phyloP scores from a whole-genome alignment of 2,329 filamentous ascomycete genomes.

The Calonectria naviculata region DNA sequence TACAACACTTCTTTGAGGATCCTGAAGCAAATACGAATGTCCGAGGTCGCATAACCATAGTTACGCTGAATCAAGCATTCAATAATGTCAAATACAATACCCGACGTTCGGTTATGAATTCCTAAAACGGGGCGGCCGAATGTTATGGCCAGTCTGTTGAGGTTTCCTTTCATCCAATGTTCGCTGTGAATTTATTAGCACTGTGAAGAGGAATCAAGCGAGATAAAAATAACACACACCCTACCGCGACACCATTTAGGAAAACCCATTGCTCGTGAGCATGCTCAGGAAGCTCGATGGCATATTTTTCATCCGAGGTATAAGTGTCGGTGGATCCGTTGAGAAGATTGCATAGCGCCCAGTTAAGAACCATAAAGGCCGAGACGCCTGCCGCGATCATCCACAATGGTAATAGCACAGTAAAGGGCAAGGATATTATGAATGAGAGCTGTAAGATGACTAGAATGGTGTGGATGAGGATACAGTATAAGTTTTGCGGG shows the following conservation, averaged over 20 bases:
- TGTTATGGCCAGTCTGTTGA: slow-evolving; percentile 77
- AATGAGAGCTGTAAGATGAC: slow-evolving; percentile 69
- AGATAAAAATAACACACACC: slow-evolving; percentile 53
- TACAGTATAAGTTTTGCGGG: slow-evolving; percentile 63
- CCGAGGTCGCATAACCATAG: slow-evolving; percentile 76
- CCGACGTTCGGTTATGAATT: slow-evolving; percentile 80
- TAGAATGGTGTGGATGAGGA: slow-evolving; percentile 69
- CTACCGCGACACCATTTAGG: slow-evolving; percentile 77
- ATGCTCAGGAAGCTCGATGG: slow-evolving; percentile 60
- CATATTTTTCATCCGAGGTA: slow-evolving; percentile 64
- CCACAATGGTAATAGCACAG: slow-evolving; percentile 61
- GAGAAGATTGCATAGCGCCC: slow-evolving; percentile 58
- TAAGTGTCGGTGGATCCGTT: slow-evolving; percentile 64
- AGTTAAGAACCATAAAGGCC: slow-evolving; percentile 62
- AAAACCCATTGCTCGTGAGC: slow-evolving; percentile 82
- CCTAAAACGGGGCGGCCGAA: slow-evolving; percentile 78
- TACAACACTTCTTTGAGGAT: slow-evolving; percentile 73
- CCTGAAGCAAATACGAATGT: slow-evolving; percentile 72
- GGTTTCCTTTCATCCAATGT: slow-evolving; percentile 76
- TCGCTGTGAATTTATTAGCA: slow-evolving; percentile 50
- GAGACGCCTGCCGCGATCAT: slow-evolving; percentile 51
- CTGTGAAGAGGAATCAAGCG: not conserved
- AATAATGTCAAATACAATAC: slow-evolving; percentile 80
- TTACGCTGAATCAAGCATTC: slow-evolving; percentile 83
- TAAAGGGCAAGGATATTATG: slow-evolving; percentile 66